Conservation (phyloP, 1,284 basidiomycete species). For the Ustilago shanxiensis region DNA sequence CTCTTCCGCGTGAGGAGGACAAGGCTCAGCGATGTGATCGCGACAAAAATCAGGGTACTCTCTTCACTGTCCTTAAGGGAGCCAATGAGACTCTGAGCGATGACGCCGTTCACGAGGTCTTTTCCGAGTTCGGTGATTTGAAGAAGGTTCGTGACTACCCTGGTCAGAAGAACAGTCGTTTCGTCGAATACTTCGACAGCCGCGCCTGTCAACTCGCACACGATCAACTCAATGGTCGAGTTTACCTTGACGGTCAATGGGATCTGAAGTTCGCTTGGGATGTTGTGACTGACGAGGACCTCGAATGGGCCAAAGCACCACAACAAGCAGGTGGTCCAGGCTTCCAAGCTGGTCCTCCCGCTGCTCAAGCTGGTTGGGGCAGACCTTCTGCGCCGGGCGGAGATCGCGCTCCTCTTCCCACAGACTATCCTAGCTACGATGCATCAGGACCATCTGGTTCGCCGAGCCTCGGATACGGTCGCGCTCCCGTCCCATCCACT, state of each 20-base stretch:
- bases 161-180: conserved; percentile 52
- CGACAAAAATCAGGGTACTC: conserved; percentile 90
- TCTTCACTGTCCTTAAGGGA: conserved; percentile 82
- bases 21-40: conserved; percentile 80
- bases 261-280: conserved; percentile 92
- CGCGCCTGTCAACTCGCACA: conserved; percentile 80
- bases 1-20: conserved; percentile 86
- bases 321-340: conserved; percentile 17
- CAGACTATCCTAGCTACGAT: conserved; percentile 33
- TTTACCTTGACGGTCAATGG: conserved; percentile 86
- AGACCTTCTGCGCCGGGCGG: conserved; percentile 15
- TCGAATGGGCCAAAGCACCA: conserved; percentile 44
- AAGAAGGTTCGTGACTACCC: conserved; percentile 76
- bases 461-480: conserved; percentile 28
- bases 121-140: conserved; percentile 89
- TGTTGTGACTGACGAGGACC: conserved; percentile 58
- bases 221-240: conserved; percentile 81
- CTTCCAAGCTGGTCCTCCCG: conserved; percentile 68
- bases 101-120: conserved; percentile 83
- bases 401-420: conserved; percentile 22
- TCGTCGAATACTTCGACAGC: conserved; percentile 49
- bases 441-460: conserved; percentile 8
- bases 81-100: conserved; percentile 81
- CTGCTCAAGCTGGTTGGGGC: conserved; percentile 31
- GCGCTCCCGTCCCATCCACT: conserved; percentile 35